phyloP scores from a whole-genome alignment of 148 eudicot species.

The Heliamphora exappendiculata region DNA sequence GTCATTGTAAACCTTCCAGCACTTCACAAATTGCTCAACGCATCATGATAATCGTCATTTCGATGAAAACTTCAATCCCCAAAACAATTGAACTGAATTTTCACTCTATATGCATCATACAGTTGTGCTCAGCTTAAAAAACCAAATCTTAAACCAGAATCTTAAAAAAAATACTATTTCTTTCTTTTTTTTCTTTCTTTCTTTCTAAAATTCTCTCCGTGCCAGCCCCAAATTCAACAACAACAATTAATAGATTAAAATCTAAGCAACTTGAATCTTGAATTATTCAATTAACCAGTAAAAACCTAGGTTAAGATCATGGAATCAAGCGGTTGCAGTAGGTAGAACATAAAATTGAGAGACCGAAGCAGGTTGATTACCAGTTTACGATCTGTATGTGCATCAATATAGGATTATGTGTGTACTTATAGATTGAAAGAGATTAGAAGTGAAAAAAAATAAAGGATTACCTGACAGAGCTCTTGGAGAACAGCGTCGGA shows the following conservation, averaged over 20 bases:
- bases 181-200: background rate
- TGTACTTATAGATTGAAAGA: background rate
- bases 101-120: background rate
- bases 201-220: background rate
- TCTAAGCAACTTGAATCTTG: background rate
- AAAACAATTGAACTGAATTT: background rate
- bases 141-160: background rate
- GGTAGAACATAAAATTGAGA: background rate
- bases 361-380: background rate
- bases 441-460: background rate
- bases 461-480: slow-evolving; percentile 40
- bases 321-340: too few relatives aligned
- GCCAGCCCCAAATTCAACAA: background rate
- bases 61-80: background rate
- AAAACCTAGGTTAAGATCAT: background rate
- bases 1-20: background rate
- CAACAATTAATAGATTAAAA: background rate
- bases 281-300: background rate
- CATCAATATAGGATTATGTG: background rate
- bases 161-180: background rate
- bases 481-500: slow-evolving; percentile 56
- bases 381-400: background rate
- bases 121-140: too few relatives aligned
- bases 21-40: background rate
- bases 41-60: background rate